Evolutionary conservation across 352 stramenopile genomes (phyloP).

Genomic region (Thraustochytrium sp.): DNA sequence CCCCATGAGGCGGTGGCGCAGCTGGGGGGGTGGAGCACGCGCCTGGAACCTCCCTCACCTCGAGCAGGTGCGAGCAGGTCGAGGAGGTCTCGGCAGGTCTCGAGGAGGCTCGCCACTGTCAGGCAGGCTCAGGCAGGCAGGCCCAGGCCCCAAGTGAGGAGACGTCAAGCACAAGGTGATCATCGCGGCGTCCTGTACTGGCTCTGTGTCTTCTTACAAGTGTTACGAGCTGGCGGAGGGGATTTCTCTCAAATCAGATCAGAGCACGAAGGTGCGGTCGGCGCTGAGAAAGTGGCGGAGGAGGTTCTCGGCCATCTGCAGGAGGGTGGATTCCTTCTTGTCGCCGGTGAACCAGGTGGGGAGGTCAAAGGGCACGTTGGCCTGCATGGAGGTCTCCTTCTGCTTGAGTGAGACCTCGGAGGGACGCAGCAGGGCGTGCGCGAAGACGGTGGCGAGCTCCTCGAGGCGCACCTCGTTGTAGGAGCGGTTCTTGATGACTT

Average conservation of each 20-base stretch:
- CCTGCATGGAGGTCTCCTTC: slow-evolving; percentile 14
- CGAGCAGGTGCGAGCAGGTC: too few species aligned
- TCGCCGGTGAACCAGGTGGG: slow-evolving; percentile 34
- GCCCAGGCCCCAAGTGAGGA: too few species aligned
- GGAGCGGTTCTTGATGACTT: slow-evolving; percentile 27
- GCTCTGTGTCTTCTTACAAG: too few species aligned
- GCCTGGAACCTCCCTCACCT: too few species aligned
- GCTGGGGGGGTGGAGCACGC: too few species aligned
- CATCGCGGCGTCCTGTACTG: too few species aligned
- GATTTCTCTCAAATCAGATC: neutral
- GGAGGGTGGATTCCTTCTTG: slow-evolving; percentile 38
- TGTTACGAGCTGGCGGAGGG: too few species aligned
- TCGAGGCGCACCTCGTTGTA: neutral
- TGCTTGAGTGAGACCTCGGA: neutral
- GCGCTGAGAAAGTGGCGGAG: slow-evolving; percentile 31
- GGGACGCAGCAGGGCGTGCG: slow-evolving; percentile 9
- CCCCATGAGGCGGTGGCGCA: too few species aligned
- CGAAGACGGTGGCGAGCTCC: slow-evolving; percentile 26
- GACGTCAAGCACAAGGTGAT: too few species aligned
- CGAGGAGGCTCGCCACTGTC: too few species aligned
- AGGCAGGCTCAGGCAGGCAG: too few species aligned
- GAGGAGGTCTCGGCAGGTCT: too few species aligned
- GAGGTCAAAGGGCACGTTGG: slow-evolving; percentile 35
- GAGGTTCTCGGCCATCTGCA: slow-evolving; percentile 31
- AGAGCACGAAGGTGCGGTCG: slow-evolving; percentile 24